Base-by-base conservation (phyloP, 2,329 filamentous ascomycete genomes). In the Emmonsia crescens region DNA sequence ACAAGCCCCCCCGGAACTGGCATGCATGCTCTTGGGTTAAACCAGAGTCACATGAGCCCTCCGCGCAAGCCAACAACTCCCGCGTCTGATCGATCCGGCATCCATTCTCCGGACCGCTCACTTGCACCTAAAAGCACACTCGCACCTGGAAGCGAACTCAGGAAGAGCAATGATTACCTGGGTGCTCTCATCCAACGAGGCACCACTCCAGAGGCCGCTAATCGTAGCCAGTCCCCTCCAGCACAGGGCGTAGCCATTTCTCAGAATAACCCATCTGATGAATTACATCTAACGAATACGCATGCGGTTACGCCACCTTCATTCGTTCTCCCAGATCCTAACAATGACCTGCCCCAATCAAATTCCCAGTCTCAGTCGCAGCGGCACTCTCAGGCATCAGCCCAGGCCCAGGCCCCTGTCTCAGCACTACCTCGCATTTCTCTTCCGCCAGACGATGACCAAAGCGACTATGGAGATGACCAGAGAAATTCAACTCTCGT, bases 401-500 rank as follows among this genome's bases (percentile, higher is more conserved):
- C 40, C 40, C 40, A 14, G 40, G 19, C 40, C 3, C 40, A n/a
- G 16, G 4, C 40, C 6, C 6, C 40, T n/a, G 68, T 44, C 68
- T 72, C 55, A 68, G 63, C 68, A 31, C 64, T 68, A n/a, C 74
- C 74, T 44, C 68, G 73, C 33, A 75, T 75, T 55, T 75, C 73
- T 38, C 67, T 75, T 57, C 71, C 74, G 40, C 75, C 78, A 57
- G 75, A 79, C 63, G 81, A 82, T 71, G 76, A 77, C 55, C 78
- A 77, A 10, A 81, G 80, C 67, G 76, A 82, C 57, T 84, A 83
- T 69, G 82, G 81, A 19, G 81, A 83, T 68, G 78, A 78, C 6
- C 44, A 49, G 52, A 79, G 82, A 71, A 78, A 79, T 65, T 70
- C 80, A 62, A 76, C 81, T 63, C 68, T 78, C 64, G 72, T 75